Evolutionary conservation across 345 rosid genomes (phyloP).

Genomic region (Aquilaria sinensis): DNA sequence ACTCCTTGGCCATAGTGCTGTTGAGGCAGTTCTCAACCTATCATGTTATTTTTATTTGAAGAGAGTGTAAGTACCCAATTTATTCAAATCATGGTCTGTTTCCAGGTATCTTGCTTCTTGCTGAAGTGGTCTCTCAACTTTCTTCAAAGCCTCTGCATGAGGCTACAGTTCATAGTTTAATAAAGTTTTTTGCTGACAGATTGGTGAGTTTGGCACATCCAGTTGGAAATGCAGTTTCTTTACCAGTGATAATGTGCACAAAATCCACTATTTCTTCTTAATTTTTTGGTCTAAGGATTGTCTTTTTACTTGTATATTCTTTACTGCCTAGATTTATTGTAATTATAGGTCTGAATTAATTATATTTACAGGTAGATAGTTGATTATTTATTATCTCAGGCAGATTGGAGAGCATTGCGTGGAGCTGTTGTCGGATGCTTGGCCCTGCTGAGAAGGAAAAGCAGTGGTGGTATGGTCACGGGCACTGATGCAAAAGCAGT

Average conservation of each 20-base stretch:
- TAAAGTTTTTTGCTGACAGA: slow-evolving; percentile 57
- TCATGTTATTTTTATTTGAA: background rate
- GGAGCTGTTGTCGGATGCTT: slow-evolving; percentile 94
- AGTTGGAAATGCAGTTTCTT: slow-evolving; percentile 6
- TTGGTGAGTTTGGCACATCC: slow-evolving; percentile 53
- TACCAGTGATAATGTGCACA: background rate
- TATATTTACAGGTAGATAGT: slow-evolving; percentile 17
- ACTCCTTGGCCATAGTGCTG: background rate
- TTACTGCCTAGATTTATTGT: background rate
- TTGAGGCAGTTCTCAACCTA: background rate
- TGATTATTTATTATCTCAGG: slow-evolving; percentile 48
- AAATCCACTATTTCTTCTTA: background rate
- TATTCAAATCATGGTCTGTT: slow-evolving; percentile 8
- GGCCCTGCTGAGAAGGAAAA: slow-evolving; percentile 63
- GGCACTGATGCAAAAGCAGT: slow-evolving; percentile 54
- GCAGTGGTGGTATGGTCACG: slow-evolving; percentile 36
- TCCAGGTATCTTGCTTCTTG: slow-evolving; percentile 77
- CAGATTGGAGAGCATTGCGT: slow-evolving; percentile 85
- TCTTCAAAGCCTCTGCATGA: slow-evolving; percentile 49
- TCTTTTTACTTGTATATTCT: background rate
- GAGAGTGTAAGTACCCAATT: background rate
- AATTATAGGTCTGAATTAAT: background rate
- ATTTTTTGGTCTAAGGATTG: background rate
- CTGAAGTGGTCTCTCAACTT: slow-evolving; percentile 50
- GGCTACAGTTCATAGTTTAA: slow-evolving; percentile 52